Conservation (phyloP, 1,284 basidiomycete species). For the Stereum hirsutum region DNA sequence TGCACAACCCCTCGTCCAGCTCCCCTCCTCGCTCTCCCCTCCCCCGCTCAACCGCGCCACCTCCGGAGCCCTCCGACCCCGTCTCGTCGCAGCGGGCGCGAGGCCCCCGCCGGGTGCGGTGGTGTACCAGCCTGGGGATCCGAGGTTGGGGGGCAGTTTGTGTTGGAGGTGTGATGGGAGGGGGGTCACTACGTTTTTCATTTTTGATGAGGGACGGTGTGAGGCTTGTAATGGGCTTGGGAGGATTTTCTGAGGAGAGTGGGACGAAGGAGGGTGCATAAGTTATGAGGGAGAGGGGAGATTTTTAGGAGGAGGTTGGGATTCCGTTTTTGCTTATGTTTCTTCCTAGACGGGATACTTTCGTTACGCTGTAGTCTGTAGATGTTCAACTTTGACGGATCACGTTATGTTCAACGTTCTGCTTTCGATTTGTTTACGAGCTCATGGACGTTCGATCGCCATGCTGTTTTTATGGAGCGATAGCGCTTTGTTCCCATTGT, state of each 20-base stretch:
- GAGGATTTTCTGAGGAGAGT: slow-evolving; percentile 28
- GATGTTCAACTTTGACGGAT: too few species aligned
- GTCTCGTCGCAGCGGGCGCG: slow-evolving; percentile 4
- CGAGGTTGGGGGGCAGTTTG: slow-evolving; percentile 54
- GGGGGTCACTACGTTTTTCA: slow-evolving; percentile 41
- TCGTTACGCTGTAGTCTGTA: too few species aligned
- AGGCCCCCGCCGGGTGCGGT: slow-evolving; percentile 29
- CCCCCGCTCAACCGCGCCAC: background rate
- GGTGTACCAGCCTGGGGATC: slow-evolving; percentile 54
- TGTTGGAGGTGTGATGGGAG: slow-evolving; percentile 60
- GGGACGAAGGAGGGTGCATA: too few species aligned
- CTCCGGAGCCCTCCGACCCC: background rate
- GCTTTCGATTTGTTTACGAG: too few species aligned
- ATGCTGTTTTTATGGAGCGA: too few species aligned
- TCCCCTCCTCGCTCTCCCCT: background rate
- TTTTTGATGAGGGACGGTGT: slow-evolving; percentile 45
- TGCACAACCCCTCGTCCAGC: background rate
- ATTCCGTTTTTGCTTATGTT: too few species aligned
- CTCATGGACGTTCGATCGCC: too few species aligned
- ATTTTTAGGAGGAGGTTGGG: slow-evolving; percentile 15
- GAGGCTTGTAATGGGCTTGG: slow-evolving; percentile 51
- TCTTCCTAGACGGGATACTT: too few species aligned
- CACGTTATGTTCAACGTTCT: too few species aligned
- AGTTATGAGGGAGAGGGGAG: too few species aligned
- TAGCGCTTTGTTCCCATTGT: too few species aligned